Conservation (phyloP, 768 basidiomycete species). For the Kwoniella heveanensis region DNA sequence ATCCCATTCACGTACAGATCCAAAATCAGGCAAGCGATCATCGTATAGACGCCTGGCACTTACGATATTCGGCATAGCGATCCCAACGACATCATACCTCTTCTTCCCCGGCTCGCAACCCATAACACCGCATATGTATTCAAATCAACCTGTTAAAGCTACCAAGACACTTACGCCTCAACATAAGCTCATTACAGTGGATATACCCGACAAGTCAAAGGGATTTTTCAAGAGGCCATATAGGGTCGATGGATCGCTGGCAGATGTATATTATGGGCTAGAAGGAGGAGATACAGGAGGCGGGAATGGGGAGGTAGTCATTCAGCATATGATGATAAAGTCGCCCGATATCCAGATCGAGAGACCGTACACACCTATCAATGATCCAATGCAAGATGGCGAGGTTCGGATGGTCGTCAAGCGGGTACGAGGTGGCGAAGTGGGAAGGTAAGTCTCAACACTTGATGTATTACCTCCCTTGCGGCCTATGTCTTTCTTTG, state of each 20-base stretch:
- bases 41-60: conserved; percentile 7
- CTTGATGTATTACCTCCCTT: background rate
- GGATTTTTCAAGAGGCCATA: conserved; percentile 28
- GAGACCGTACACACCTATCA: conserved; percentile 52
- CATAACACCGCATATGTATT: conserved; percentile 44
- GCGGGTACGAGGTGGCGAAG: conserved; percentile 53
- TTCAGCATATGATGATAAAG: conserved; percentile 54
- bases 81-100: conserved; percentile 28
- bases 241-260: conserved; percentile 8
- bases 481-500: background rate
- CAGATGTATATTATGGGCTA: background rate
- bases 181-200: conserved; percentile 40
- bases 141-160: conserved; percentile 36
- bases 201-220: conserved; percentile 29
- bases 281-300: background rate
- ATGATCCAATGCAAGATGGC: conserved; percentile 43
- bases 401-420: conserved; percentile 49
- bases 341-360: conserved; percentile 53
- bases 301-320: conserved; percentile 31
- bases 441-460: conserved; percentile 48
- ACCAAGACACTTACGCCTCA: conserved; percentile 28
- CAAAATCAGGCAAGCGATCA: background rate
- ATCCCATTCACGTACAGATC: background rate
- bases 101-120: conserved; percentile 22
- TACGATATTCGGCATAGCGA: conserved; percentile 18